phyloP scores from a whole-genome alignment of 495 filamentous ascomycete genomes.

The Podospora didyma region DNA sequence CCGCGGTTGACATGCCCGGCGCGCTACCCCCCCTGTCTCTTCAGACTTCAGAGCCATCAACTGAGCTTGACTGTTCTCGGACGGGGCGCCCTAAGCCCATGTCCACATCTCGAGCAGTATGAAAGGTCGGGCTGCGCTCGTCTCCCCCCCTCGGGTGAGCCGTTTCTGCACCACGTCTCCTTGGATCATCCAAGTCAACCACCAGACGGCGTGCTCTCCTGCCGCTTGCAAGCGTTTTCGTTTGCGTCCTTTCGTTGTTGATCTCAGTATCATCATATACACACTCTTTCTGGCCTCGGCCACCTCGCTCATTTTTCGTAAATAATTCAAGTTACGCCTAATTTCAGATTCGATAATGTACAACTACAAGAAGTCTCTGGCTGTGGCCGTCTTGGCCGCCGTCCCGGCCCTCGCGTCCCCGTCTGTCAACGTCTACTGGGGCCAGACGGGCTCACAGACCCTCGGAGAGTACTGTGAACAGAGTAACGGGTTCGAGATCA shows the following conservation, averaged over 20 bases:
- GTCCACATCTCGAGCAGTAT: slow-evolving; percentile 6
- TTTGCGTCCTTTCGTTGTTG: slow-evolving; percentile 47
- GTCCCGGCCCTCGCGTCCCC: slow-evolving; percentile 18
- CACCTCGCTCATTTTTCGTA: slow-evolving; percentile 21
- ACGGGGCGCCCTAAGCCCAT: neutral
- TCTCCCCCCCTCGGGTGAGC: slow-evolving; percentile 4
- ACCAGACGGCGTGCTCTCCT: slow-evolving; percentile 32
- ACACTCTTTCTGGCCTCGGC: slow-evolving; percentile 33
- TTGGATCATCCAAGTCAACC: slow-evolving; percentile 26
- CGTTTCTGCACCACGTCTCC: slow-evolving; percentile 16
- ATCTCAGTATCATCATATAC: slow-evolving; percentile 25
- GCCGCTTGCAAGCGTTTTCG: slow-evolving; percentile 37
- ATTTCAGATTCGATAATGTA: slow-evolving; percentile 28
- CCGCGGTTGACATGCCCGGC: no score
- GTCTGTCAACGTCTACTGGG: slow-evolving; percentile 34
- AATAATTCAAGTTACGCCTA: slow-evolving; percentile 17
- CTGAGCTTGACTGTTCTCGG: no score
- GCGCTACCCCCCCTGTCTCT: no score
- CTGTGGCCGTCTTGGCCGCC: slow-evolving; percentile 21
- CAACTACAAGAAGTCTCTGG: slow-evolving; percentile 31
- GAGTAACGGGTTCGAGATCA: slow-evolving; percentile 31
- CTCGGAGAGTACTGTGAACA: slow-evolving; percentile 29
- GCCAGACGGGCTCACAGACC: slow-evolving; percentile 27
- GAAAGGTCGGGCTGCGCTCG: slow-evolving; percentile 17
- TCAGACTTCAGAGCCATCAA: no score